A percentile compares a stretch with the other conserved stretches of the same genome.
Evolutionary conservation across 78 protist genomes (phyloP).

Genomic region (Chrysochromulina tobinii): DNA sequence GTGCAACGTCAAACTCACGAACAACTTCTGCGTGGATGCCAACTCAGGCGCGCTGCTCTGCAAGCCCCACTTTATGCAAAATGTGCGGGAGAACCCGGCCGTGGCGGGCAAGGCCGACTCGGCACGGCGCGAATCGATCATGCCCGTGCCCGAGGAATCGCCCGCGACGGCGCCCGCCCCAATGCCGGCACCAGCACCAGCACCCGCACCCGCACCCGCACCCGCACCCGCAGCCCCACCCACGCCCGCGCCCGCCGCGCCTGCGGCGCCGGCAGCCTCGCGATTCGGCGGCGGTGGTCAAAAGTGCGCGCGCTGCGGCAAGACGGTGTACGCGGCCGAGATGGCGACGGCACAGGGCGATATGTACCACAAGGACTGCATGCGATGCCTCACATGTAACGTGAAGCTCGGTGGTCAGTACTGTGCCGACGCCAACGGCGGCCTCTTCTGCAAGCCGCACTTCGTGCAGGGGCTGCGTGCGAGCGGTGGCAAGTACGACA

Average conservation of each 20-base stretch:
- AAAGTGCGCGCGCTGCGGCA: not conserved
- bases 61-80: not conserved
- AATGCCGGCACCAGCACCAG: not conserved
- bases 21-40: not conserved
- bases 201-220: not conserved
- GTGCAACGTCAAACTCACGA: not conserved
- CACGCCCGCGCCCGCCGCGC: not conserved
- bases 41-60: not conserved
- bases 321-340: slow-evolving; percentile 2
- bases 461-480: slow-evolving; percentile 6
- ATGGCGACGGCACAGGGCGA: not conserved
- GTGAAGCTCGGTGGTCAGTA: not conserved
- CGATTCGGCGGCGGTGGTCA: slow-evolving; percentile 8
- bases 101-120: not conserved
- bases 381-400: not conserved
- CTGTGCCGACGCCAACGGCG: not conserved
- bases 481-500: not conserved
- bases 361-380: not conserved
- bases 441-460: slow-evolving; percentile 3
- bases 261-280: not conserved
- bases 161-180: not conserved
- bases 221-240: not conserved
- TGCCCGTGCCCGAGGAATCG: not conserved
- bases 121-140: not conserved
- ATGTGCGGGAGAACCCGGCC: not conserved